Percentiles rank a stretch among this genome's conserved stretches.
These are phyloP conservation scores for Naumovozyma castellii DNA, from an alignment of 805 yeast species.

Conservation along the genomic window DNA sequence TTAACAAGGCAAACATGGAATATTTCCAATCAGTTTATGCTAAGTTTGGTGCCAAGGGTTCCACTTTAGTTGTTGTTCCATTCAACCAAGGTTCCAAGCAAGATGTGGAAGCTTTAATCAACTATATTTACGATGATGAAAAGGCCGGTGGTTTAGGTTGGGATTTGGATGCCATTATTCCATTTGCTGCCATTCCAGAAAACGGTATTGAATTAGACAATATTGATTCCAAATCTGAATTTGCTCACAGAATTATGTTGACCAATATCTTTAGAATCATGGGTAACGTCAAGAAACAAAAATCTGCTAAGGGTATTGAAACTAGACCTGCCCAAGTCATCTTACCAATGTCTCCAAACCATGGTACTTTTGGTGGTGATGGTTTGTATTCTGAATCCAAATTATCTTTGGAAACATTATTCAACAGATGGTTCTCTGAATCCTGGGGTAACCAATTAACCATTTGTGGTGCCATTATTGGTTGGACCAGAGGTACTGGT, in stretches of 20 bases:
- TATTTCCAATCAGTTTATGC: conserved; percentile 91
- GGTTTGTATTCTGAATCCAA: conserved; percentile 98
- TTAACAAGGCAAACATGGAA: conserved; percentile 88
- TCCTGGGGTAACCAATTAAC: conserved; percentile 93
- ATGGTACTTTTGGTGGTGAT: conserved; percentile 97
- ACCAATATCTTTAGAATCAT: conserved; percentile 87
- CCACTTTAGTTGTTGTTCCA: conserved; percentile 91
- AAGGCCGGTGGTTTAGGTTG: conserved; percentile 91
- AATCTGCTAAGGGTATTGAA: conserved; percentile 63
- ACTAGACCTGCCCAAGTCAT: conserved; percentile 98
- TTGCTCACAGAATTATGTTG: conserved; percentile 97
- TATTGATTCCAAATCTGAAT: conserved; percentile 90
- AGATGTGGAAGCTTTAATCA: conserved; percentile 79
- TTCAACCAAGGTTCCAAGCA: conserved; percentile 96
- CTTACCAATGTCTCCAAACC: conserved; percentile 95
- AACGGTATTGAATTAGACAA: conserved; percentile 91
- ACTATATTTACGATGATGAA: conserved; percentile 73
- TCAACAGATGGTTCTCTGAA: conserved; percentile 98
- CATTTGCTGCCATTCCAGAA: conserved; percentile 99
- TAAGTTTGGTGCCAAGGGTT: conserved; percentile 85
- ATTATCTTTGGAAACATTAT: conserved; percentile 86
- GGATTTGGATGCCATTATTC: conserved; percentile 94
- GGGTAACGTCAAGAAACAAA: conserved; percentile 82
- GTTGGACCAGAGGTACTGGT: conserved; percentile 99
- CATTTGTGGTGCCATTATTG: conserved; percentile 95